Percentiles rank a stretch among this genome's conserved stretches.
phyloP scores from a whole-genome alignment of 192 early-diverging fungal genomes.

The Umbelopsis ramanniana region DNA sequence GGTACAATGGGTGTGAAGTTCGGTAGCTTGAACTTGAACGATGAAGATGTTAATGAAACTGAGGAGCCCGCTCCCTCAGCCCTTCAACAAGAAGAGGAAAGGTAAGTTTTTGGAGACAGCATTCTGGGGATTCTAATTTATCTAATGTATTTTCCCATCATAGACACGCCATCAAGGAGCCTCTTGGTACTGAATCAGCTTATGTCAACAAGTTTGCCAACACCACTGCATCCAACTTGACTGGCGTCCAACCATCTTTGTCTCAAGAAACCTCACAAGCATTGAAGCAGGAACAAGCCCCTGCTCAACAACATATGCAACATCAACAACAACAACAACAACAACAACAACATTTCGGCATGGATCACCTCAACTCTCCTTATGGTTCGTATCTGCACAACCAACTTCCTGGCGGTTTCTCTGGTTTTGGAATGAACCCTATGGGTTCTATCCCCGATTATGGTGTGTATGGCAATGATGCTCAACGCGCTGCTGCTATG shows the following conservation, averaged over 20 bases:
- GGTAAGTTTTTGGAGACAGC: not conserved
- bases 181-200: conserved; percentile 17
- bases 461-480: conserved; percentile 66
- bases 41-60: conserved; percentile 46
- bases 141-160: not conserved
- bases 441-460: conserved; percentile 58
- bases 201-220: conserved; percentile 30
- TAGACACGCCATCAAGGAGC: not conserved
- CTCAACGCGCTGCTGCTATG: conserved; percentile 58
- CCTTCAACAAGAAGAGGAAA: conserved; percentile 5
- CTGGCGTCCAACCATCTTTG: conserved; percentile 26
- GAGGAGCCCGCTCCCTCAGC: conserved; percentile 3
- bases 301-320: conserved; percentile 16
- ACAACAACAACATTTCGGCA: conserved; percentile 50
- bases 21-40: conserved; percentile 74
- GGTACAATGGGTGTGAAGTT: conserved; percentile 78
- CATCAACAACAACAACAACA: conserved; percentile 36
- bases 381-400: conserved; percentile 58
- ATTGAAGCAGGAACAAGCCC: conserved; percentile 23
- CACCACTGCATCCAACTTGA: conserved; percentile 27
- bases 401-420: conserved; percentile 50
- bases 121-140: too few species aligned
- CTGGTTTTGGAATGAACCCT: conserved; percentile 59
- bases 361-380: conserved; percentile 53
- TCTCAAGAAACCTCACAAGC: conserved; percentile 22